Base-by-base conservation (phyloP, 192 early-diverging fungal genomes). In the Umbelopsis sp. region DNA sequence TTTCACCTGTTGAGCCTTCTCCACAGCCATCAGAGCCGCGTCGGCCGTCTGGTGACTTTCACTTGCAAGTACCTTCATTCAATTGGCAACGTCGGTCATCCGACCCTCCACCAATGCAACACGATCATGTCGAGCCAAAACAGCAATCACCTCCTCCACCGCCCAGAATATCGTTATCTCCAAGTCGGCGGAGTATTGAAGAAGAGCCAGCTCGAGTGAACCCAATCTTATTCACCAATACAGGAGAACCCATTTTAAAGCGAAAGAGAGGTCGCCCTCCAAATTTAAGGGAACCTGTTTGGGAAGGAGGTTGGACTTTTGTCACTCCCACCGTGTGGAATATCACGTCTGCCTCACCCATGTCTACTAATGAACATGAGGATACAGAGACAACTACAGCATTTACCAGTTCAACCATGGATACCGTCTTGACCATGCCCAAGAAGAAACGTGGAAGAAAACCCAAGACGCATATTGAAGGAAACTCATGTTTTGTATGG, bases 401-500 rank as follows among this genome's bases (percentile, higher is more conserved):
- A 41, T 77, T 77, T 45, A 77, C 75, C 16, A 74, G 49, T 49
- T 69, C 73, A 9, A 66, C 41, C 2, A 74, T 74, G 72, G 73
- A 78, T 45, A 67, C 67, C 4, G 69, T 68, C 9, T 33, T 79
- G 20, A 66, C 73, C 20, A 79, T 74, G 66, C 77, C 77, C 3
- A 74, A 72, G 33, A 79, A 79, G 48, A 79, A 79, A 49, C 69
- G 77, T 23, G 77, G 77, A 4, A 46, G 77, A n/a, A 79, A 79
- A 44, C 77, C 77, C 21, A 79, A 79, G 35, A 79, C 66, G 35
- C 77, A 74, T 51, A 49, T 79, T 22, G 69, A 66, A 33, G 77
- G 77, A 46, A 79, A 79, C 41, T 73, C 73, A 18, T 79, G 77
- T 44, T 79, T 79, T 69, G 77, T 79, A 18, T 79, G 77, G 77